Evolutionary conservation across 176 grass and related monocot genomes (phyloP).

Genomic region (Musa schizocarpa): DNA sequence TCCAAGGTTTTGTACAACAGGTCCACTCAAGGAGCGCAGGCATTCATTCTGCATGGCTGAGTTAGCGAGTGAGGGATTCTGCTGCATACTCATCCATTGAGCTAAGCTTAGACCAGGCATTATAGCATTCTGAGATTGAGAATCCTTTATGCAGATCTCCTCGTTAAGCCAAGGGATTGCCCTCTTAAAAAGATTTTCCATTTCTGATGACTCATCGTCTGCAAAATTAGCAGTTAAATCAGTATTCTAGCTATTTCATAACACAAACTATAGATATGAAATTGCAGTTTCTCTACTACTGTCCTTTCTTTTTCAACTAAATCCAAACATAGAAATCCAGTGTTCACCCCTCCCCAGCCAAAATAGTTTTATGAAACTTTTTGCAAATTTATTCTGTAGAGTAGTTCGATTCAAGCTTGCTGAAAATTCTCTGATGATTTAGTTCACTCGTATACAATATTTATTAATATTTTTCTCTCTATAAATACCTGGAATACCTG

Average conservation of each 20-base stretch:
- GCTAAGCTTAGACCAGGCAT: slow-evolving; percentile 77
- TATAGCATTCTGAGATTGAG: slow-evolving; percentile 58
- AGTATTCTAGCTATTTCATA: not conserved
- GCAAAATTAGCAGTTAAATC: slow-evolving; percentile 22
- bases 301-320: not conserved
- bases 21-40: slow-evolving; percentile 46
- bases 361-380: not conserved
- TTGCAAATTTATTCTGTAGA: not conserved
- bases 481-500: slow-evolving; percentile 50
- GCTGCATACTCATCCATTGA: slow-evolving; percentile 98
- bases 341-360: not conserved
- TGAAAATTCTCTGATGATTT: not conserved
- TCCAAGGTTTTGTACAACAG: slow-evolving; percentile 54
- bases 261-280: no score
- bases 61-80: slow-evolving; percentile 45
- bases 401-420: not conserved
- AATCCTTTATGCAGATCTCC: slow-evolving; percentile 76
- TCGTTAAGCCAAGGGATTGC: slow-evolving; percentile 92
- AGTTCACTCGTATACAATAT: not conserved
- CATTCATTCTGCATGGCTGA: slow-evolving; percentile 53
- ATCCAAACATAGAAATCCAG: not conserved
- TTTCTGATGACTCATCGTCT: slow-evolving; percentile 71
- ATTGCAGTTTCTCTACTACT: no score
- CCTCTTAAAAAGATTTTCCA: slow-evolving; percentile 83
- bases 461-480: slow-evolving; percentile 4